Evolutionary conservation across 805 yeast genomes (phyloP), one percentile per base, ranked within the genome.

Genomic region (Ogataea methylovora): DNA sequence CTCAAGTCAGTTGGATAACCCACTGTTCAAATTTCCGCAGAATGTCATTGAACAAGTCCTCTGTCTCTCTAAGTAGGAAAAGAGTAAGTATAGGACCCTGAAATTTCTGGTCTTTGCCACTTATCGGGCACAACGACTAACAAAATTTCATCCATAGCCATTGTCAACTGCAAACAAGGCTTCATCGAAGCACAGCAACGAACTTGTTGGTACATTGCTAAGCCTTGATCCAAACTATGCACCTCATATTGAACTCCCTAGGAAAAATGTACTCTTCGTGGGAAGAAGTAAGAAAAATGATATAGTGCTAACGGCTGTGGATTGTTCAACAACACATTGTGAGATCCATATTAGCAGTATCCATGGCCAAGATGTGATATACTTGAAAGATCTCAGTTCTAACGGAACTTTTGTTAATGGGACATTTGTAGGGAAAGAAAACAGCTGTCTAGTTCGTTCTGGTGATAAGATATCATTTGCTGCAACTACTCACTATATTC

Each of bases 331-430:
- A 0, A 60, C 63, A 21, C 90, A 82, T 49, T 76, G 84, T 44
- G 68, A 67, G 35, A 51, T 81, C 8, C 53, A 67, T 3, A 54
- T 70, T 5, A 58, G 73, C 34, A 48, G 60, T 35, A 51, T 63
- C 42, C 52, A 56, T 16, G 47, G 58, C 3, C 59, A 56, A 24
- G 62, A 60, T 14, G 42, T 65, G 46, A 40, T 73, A 12, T 63
- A 71, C 41, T 48, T 80, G 9, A 65, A 73, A 3, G 90, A 81
- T 51, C 43, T 62, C 22, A 69, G 76, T 42, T 61, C 83, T 3
- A 81, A 82, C 50, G 88, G 90, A 1, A 74, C 84, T 0, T 78
- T 63, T 43, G 63, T 82, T 13, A 82, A 82, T 46, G 84, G 75
- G 11, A 67, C 65, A 24, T 50, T 61, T 30, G 48, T 78, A 4